A percentile compares a stretch with the other conserved stretches of the same genome.
Evolutionary conservation across 441 rosid species (phyloP).

Genomic region (Macaranga tanarius): DNA sequence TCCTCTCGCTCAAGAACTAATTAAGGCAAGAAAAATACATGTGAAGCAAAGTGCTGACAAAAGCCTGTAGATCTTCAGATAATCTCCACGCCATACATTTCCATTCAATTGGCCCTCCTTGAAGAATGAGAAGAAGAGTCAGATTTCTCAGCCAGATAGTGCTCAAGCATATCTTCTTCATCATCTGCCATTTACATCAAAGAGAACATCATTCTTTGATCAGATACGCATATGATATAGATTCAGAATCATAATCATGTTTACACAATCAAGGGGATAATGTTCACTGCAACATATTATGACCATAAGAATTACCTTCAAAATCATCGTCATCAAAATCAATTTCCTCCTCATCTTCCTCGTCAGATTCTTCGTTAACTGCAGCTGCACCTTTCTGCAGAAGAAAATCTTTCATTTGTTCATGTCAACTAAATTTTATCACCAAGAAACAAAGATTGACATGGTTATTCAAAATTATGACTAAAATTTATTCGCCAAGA

Average conservation of each 20-base stretch:
- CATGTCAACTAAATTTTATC: neutral
- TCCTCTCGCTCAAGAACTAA: neutral
- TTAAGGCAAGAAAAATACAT: neutral
- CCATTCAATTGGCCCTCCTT: conserved; percentile 39
- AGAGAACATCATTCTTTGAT: conserved; percentile 14
- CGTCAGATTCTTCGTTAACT: conserved; percentile 58
- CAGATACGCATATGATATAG: neutral
- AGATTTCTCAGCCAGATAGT: conserved; percentile 87
- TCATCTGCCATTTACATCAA: conserved; percentile 51
- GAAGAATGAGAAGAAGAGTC: conserved; percentile 60
- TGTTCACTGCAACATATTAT: neutral
- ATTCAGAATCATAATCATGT: neutral
- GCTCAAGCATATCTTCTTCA: conserved; percentile 96
- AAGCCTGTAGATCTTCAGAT: conserved; percentile 9
- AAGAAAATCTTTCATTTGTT: conserved; percentile 7
- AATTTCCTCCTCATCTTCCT: conserved; percentile 85
- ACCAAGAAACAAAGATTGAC: neutral
- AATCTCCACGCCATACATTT: conserved; percentile 2
- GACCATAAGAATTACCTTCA: conserved; percentile 59
- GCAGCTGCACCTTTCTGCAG: conserved; percentile 73
- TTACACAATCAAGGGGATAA: neutral
- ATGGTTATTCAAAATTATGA: too few relatives aligned
- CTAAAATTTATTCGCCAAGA: neutral
- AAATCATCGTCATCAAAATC: conserved; percentile 93
- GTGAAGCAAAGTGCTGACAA: neutral